Conservation (phyloP, 345 rosid genomes). For the Barbarea vulgaris region DNA sequence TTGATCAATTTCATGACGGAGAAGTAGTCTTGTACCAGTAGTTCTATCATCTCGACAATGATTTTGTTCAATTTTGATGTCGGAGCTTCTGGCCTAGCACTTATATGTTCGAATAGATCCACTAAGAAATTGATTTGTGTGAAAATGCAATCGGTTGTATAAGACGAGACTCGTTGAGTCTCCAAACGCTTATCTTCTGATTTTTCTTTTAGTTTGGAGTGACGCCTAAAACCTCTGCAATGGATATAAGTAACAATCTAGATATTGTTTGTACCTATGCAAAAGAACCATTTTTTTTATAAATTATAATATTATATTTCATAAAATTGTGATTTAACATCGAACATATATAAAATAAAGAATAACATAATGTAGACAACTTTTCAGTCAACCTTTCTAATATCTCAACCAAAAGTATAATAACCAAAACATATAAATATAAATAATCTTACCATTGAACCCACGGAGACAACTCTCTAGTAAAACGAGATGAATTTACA, state of each 20-base stretch:
- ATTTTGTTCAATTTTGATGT: conserved; percentile 4
- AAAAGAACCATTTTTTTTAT: background rate
- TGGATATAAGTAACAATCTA: conserved; percentile 17
- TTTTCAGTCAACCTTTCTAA: background rate
- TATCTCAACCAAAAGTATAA: background rate
- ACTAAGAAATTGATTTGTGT: conserved; percentile 17
- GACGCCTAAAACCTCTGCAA: conserved; percentile 23
- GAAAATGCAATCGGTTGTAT: conserved; percentile 16
- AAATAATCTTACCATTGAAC: conserved; percentile 24
- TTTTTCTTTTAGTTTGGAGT: background rate
- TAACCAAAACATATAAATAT: background rate
- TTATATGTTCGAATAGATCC: conserved; percentile 20
- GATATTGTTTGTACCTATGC: conserved; percentile 33
- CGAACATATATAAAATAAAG: background rate
- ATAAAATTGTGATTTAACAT: background rate
- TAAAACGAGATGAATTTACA: conserved; percentile 22
- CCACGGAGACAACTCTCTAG: conserved; percentile 30
- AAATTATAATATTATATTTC: background rate
- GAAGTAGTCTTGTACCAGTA: conserved; percentile 17
- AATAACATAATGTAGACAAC: background rate
- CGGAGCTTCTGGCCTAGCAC: conserved; percentile 11
- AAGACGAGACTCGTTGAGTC: conserved; percentile 5
- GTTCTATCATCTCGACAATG: background rate
- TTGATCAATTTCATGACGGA: conserved; percentile 23
- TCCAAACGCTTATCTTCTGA: conserved; percentile 21